Base-by-base conservation (phyloP, 2,329 filamentous ascomycete genomes). In the Trichoderma koningii region DNA sequence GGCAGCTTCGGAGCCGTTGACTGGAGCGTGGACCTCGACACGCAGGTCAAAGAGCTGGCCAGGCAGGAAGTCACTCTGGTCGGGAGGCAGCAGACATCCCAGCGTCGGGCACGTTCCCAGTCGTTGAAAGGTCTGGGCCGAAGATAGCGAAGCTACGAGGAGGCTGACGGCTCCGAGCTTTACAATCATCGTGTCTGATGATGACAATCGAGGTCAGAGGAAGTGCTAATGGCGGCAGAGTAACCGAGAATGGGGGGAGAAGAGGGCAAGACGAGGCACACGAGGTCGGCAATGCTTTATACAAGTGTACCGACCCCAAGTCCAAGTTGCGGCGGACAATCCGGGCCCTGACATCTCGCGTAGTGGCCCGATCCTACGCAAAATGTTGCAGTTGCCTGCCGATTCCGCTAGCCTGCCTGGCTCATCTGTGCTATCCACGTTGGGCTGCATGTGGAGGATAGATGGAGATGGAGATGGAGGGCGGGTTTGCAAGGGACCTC, bases 1-100 rank as follows among this genome's bases (percentile, higher is more conserved):
- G 67, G 87, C 90, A n/a, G 88, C 88, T 76, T 95, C 90, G 44
- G 89, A 90, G 69, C 92, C 91, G 76, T 95, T 95, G 73, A 89
- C 82, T 6, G 91, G 91, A 10, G 90, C 90, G 74, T 94, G 91
- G 34, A 95, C 86, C 76, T 95, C 91, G 66, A 94, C 84, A 66
- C 91, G 88, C 68, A 96, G 88, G 74, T 95, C 92, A 73, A 95
- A 95, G 75, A 86, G 89, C 78, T 95, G 91, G 14, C 91, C 91
- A 5, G 91, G 88, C 1, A 96, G 83, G 78, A 95, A 95, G 72
- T 95, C 91, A 68, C 89, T 87, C 79, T 86, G 84, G 69, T 88
- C 85, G 1, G 85, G 85, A 15, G 85, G 85, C 15, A 88, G 77
- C 53, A 88, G 77, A 69, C 85, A 87, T 68, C 85, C 85, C 21